Percentiles rank a stretch among this genome's conserved stretches.
Conservation (phyloP, 768 basidiomycete genomes). For the Pleurotus tuoliensis region DNA sequence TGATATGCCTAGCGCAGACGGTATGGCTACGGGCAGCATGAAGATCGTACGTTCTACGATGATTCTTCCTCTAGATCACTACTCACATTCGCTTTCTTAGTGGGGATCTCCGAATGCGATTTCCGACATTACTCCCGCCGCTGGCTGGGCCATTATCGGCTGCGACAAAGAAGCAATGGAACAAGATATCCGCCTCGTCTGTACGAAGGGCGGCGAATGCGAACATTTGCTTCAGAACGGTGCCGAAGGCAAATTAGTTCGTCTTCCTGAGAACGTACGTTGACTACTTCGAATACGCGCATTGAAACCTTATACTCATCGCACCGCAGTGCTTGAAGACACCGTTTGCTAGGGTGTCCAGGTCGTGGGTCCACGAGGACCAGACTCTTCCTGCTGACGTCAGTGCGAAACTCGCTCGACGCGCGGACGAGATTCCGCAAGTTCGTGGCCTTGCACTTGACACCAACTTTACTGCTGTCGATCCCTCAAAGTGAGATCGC, state of each 20-base stretch:
- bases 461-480: constrained; percentile 31
- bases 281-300: constrained; percentile 24
- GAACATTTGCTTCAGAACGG: constrained; percentile 34
- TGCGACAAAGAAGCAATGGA: not conserved
- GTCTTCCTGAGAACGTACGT: constrained; percentile 48
- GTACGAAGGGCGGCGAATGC: constrained; percentile 23
- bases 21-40: not conserved
- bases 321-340: constrained; percentile 31
- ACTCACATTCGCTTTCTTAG: not conserved
- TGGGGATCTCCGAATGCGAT: not conserved
- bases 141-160: constrained; percentile 1
- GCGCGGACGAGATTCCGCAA: constrained; percentile 29
- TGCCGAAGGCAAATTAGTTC: constrained; percentile 45
- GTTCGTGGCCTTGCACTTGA: constrained; percentile 40
- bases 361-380: constrained; percentile 35
- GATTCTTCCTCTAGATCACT: no score
- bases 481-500: constrained; percentile 18
- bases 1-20: not conserved
- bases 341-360: constrained; percentile 38
- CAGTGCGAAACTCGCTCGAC: constrained; percentile 20
- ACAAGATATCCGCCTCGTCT: constrained; percentile 9
- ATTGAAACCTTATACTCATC: constrained; percentile 12
- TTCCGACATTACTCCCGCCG: constrained; percentile 1
- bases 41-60: not conserved
- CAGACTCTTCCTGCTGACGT: constrained; percentile 35